Evolutionary conservation across 306 rosid genomes (phyloP).

Genomic region (Trifolium fragiferum): DNA sequence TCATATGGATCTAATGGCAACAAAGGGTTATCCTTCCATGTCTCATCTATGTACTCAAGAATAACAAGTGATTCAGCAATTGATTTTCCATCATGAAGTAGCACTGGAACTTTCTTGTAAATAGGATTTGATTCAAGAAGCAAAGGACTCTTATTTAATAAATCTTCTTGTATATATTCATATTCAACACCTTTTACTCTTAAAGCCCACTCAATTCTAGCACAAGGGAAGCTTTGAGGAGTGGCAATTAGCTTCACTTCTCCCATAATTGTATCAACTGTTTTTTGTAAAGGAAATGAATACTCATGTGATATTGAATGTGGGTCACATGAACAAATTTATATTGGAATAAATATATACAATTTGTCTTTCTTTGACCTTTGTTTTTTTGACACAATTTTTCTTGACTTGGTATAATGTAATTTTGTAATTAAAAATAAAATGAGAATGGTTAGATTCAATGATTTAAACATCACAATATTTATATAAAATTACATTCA

Average conservation of each 20-base stretch:
- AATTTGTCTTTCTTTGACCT: neutral
- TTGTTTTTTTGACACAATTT: neutral
- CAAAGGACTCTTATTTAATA: neutral
- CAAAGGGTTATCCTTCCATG: conserved; percentile 5
- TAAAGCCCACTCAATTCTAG: conserved; percentile 10
- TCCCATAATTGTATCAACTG: neutral
- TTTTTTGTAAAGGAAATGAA: neutral
- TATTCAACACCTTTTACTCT: neutral
- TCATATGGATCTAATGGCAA: neutral
- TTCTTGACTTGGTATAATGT: neutral
- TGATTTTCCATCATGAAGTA: conserved; percentile 7
- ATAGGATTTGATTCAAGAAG: neutral
- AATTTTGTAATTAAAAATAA: neutral
- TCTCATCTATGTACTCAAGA: conserved; percentile 7
- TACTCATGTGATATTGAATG: neutral
- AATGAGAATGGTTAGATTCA: too few relatives aligned
- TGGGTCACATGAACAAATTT: neutral
- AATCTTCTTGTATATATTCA: conserved; percentile 4
- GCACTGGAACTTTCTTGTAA: conserved; percentile 5
- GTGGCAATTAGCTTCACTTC: neutral
- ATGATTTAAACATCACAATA: neutral
- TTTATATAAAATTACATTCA: too few relatives aligned
- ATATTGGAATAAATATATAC: neutral
- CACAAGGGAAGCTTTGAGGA: conserved; percentile 14
- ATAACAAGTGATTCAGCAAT: conserved; percentile 6